Evolutionary conservation across 306 rosid genomes (phyloP).

Genomic region (Gynostemma pentaphyllum): DNA sequence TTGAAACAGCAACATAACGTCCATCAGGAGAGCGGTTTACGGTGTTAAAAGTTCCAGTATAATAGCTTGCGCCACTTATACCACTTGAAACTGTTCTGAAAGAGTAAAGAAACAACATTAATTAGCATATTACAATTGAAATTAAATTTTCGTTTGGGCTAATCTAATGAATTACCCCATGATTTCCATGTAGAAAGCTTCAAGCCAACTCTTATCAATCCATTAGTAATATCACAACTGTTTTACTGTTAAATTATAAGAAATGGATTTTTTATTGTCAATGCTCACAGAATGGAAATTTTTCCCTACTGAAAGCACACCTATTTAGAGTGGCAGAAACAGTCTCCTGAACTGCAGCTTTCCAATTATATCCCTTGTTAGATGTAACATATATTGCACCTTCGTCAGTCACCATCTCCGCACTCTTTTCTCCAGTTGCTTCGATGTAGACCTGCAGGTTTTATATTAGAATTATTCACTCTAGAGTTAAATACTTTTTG

Average conservation of each 20-base stretch:
- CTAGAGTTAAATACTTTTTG: neutral
- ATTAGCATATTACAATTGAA: neutral
- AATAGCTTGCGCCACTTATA: constrained; percentile 93
- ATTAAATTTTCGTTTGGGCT: neutral
- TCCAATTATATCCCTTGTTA: constrained; percentile 91
- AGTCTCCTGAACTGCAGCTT: constrained; percentile 93
- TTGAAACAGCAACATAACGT: constrained; percentile 88
- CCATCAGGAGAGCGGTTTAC: constrained; percentile 95
- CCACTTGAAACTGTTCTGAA: constrained; percentile 99
- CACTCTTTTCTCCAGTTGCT: constrained; percentile 87
- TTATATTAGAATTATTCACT: neutral
- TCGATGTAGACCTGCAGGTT: constrained; percentile 72
- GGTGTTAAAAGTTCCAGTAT: constrained; percentile 86
- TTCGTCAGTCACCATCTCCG: constrained; percentile 97
- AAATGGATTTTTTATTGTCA: neutral
- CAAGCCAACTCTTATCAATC: neutral
- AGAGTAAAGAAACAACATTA: constrained; percentile 26
- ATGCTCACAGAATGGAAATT: neutral
- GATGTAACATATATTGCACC: constrained; percentile 91
- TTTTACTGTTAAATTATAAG: neutral
- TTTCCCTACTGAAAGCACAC: constrained; percentile 25
- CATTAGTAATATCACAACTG: neutral
- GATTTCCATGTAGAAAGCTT: neutral
- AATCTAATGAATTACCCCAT: neutral
- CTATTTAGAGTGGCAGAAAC: constrained; percentile 98